phyloP scores from a whole-genome alignment of 768 basidiomycete species.

The Trametes maxima region DNA sequence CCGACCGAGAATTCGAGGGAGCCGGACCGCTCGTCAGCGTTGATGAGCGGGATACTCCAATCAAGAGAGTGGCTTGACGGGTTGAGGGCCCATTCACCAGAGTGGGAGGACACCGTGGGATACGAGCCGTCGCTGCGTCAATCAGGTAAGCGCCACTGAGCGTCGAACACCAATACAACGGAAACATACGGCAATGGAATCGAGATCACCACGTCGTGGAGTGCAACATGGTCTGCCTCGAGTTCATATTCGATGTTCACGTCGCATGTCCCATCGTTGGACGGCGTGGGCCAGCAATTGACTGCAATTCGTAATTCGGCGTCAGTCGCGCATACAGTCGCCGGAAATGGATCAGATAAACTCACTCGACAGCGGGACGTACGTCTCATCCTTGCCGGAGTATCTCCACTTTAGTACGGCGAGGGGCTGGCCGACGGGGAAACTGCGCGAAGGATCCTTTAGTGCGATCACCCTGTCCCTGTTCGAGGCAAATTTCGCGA shows the following conservation, averaged over 20 bases:
- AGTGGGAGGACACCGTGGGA: constrained; percentile 77
- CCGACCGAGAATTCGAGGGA: constrained; percentile 90
- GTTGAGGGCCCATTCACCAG: constrained; percentile 83
- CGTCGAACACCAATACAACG: not conserved
- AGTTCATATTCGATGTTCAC: constrained; percentile 98
- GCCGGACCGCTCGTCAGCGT: constrained; percentile 66
- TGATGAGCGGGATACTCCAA: constrained; percentile 79
- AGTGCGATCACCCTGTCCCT: constrained; percentile 71
- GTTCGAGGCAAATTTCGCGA: constrained; percentile 79
- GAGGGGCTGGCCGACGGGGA: constrained; percentile 86
- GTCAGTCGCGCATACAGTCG: not conserved
- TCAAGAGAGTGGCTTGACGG: constrained; percentile 77
- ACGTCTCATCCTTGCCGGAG: constrained; percentile 86
- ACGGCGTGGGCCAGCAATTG: constrained; percentile 95
- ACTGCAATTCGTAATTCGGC: constrained; percentile 49
- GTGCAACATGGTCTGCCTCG: constrained; percentile 76
- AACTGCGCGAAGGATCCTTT: constrained; percentile 79
- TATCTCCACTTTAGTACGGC: constrained; percentile 94
- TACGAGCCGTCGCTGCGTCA: constrained; percentile 70
- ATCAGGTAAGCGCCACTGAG: not conserved
- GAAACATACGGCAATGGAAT: constrained; percentile 90
- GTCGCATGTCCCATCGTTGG: constrained; percentile 89
- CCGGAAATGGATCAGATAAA: constrained; percentile 16
- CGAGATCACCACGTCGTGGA: constrained; percentile 85
- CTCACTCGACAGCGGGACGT: constrained; percentile 90